These are phyloP conservation scores for Amaranthus cruentus DNA, from an alignment of 148 eudicot genomes.

Conservation along the genomic window DNA sequence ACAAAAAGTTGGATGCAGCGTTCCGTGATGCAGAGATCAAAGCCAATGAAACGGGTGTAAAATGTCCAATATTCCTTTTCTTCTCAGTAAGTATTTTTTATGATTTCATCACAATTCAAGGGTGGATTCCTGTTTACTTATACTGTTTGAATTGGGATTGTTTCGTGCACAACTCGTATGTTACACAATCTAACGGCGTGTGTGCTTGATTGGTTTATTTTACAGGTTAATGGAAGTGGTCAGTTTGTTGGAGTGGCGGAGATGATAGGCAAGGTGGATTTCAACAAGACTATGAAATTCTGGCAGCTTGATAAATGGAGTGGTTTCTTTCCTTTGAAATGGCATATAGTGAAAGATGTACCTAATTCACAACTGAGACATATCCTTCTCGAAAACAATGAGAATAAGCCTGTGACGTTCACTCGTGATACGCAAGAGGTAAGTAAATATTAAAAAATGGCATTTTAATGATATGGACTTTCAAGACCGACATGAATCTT, in stretches of 20 bases:
- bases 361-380: slow-evolving; percentile 69
- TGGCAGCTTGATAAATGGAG: slow-evolving; percentile 99
- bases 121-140: too few species aligned
- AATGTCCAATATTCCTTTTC: slow-evolving; percentile 74
- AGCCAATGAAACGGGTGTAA: slow-evolving; percentile 42
- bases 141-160: too few species aligned
- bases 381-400: slow-evolving; percentile 87
- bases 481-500: neutral
- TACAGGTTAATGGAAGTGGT: slow-evolving; percentile 92
- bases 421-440: slow-evolving; percentile 97
- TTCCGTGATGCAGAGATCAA: slow-evolving; percentile 64
- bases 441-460: slow-evolving; percentile 5
- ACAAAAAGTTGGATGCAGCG: slow-evolving; percentile 73
- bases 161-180: too few species aligned
- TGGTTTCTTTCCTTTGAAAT: slow-evolving; percentile 86
- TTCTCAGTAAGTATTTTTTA: slow-evolving; percentile 60
- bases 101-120: neutral
- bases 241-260: slow-evolving; percentile 92
- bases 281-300: slow-evolving; percentile 73
- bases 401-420: slow-evolving; percentile 71
- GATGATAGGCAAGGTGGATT: slow-evolving; percentile 83
- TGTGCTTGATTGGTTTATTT: neutral
- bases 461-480: neutral
- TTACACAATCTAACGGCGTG: too few species aligned
- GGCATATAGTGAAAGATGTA: slow-evolving; percentile 87